Conservation (phyloP, 495 filamentous ascomycete species). For the Durotheca rogersii region DNA sequence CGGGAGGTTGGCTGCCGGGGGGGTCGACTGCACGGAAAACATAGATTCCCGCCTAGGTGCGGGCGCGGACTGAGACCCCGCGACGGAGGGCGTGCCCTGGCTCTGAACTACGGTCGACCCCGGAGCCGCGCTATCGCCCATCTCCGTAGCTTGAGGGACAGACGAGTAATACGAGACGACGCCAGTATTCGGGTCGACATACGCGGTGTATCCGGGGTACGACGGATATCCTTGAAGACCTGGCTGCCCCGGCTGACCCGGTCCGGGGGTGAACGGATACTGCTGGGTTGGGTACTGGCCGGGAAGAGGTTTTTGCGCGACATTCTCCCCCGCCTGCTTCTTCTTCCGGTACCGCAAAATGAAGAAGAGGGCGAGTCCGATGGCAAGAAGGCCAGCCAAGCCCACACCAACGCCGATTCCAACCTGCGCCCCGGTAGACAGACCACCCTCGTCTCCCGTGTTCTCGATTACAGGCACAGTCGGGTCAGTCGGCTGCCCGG, state of each 20-base stretch:
- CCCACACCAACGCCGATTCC: constrained; percentile 20
- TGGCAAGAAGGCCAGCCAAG: constrained; percentile 9
- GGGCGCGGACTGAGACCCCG: constrained; percentile 1
- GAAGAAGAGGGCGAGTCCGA: constrained; percentile 14
- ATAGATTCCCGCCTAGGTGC: constrained; percentile 1
- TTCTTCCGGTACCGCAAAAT: constrained; percentile 12
- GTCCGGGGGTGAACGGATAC: constrained; percentile 7
- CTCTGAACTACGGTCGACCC: background rate
- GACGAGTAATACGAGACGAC: constrained; percentile 6
- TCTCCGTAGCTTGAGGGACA: constrained; percentile 5
- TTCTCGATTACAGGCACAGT: background rate
- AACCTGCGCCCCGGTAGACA: constrained; percentile 10
- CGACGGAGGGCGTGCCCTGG: background rate
- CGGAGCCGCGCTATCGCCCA: constrained; percentile 2
- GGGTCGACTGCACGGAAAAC: constrained; percentile 1
- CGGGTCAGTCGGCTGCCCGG: constrained; percentile 4
- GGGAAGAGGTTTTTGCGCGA: background rate
- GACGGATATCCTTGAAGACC: constrained; percentile 6
- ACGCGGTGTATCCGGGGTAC: constrained; percentile 8
- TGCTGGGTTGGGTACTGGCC: constrained; percentile 8
- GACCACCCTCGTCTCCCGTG: background rate
- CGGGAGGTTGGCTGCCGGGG: background rate
- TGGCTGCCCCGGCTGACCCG: constrained; percentile 2
- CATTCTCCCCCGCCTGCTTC: background rate
- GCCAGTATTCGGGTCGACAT: constrained; percentile 13